phyloP scores from a whole-genome alignment of 805 yeast genomes.

The Candida tibetensis region DNA sequence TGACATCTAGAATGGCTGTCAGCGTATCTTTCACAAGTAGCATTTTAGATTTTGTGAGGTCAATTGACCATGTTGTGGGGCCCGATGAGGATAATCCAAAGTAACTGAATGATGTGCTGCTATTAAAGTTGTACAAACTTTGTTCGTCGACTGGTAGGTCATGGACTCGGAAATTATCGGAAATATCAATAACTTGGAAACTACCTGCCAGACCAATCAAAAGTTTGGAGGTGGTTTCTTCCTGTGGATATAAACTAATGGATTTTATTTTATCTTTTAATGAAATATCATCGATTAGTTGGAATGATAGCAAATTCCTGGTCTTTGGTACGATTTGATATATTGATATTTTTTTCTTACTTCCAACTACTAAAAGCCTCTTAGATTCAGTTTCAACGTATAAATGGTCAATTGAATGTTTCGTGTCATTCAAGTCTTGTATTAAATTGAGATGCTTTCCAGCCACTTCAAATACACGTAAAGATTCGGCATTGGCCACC shows the following conservation, averaged over 20 bases:
- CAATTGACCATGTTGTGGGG: conserved; percentile 24
- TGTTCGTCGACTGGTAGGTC: conserved; percentile 20
- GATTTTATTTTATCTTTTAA: conserved; percentile 32
- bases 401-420: conserved; percentile 15
- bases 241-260: conserved; percentile 12
- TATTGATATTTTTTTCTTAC: conserved; percentile 29
- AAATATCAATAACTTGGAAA: conserved; percentile 25
- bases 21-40: conserved; percentile 36
- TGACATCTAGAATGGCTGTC: conserved; percentile 15
- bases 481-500: conserved; percentile 21
- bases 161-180: conserved; percentile 12
- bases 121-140: conserved; percentile 16
- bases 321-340: conserved; percentile 27
- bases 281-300: conserved; percentile 20
- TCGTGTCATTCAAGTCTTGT: conserved; percentile 25
- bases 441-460: conserved; percentile 35
- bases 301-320: conserved; percentile 29
- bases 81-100: conserved; percentile 35
- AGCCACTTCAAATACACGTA: conserved; percentile 26
- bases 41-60: conserved; percentile 10
- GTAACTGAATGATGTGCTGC: conserved; percentile 33
- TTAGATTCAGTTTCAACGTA: conserved; percentile 16
- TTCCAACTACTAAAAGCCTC: conserved; percentile 25
- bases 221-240: conserved; percentile 11
- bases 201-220: conserved; percentile 25